Conservation (phyloP, 2,329 filamentous ascomycete genomes). For the Ramularia collo-cygni region DNA sequence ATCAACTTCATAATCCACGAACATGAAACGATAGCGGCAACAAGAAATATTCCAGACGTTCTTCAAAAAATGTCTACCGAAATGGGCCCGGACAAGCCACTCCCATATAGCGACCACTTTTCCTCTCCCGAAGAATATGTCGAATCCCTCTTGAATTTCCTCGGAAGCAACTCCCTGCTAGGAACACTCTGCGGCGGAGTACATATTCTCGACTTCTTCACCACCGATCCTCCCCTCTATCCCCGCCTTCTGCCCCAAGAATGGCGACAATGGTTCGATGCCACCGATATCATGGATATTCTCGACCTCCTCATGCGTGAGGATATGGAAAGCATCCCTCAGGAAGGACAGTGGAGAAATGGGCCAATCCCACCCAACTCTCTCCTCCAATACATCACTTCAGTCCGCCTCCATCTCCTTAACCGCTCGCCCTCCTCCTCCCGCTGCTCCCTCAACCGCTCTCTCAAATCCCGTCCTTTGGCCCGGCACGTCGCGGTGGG, state of each 20-base stretch:
- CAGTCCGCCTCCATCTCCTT: conserved; percentile 58
- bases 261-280: conserved; percentile 74
- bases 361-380: conserved; percentile 47
- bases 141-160: conserved; percentile 68
- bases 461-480: conserved; percentile 36
- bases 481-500: conserved; percentile 71
- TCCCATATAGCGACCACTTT: conserved; percentile 63
- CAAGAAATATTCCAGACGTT: too few species aligned
- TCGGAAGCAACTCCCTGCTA: conserved; percentile 66
- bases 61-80: background rate
- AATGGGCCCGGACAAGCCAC: conserved; percentile 43
- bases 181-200: conserved; percentile 93
- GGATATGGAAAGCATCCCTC: conserved; percentile 45
- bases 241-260: conserved; percentile 65
- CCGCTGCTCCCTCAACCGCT: conserved; percentile 26
- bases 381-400: conserved; percentile 64
- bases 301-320: conserved; percentile 76
- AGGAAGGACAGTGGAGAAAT: conserved; percentile 34
- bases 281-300: conserved; percentile 64
- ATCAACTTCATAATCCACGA: too few species aligned
- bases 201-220: conserved; percentile 95
- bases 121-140: conserved; percentile 68
- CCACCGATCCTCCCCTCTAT: conserved; percentile 75
- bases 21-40: too few species aligned
- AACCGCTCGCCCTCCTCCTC: conserved; percentile 48